These are phyloP conservation scores for Parastagonospora avenae DNA, from an alignment of 2,329 filamentous ascomycete species.

Conservation along the genomic window DNA sequence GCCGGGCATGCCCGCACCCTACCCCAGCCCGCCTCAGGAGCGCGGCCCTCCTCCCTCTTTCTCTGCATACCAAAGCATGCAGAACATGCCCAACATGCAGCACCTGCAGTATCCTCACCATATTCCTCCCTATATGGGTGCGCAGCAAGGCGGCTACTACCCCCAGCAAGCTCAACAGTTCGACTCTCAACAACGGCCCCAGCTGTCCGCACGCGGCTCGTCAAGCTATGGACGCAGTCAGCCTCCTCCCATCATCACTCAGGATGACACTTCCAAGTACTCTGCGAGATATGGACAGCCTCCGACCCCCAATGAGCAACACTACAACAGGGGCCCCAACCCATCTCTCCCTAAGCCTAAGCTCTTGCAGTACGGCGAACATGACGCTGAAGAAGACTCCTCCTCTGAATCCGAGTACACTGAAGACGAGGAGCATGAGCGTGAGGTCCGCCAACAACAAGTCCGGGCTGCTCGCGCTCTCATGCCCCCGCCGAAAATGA, in stretches of 20 bases:
- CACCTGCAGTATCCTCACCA: background rate
- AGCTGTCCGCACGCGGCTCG: slow-evolving; percentile 24
- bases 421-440: slow-evolving; percentile 17
- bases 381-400: slow-evolving; percentile 14
- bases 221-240: slow-evolving; percentile 25
- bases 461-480: slow-evolving; percentile 18
- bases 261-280: slow-evolving; percentile 26
- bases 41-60: slow-evolving; percentile 40
- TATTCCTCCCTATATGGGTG: slow-evolving; percentile 14
- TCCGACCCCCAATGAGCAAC: slow-evolving; percentile 6
- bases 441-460: slow-evolving; percentile 2
- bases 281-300: slow-evolving; percentile 36
- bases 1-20: slow-evolving; percentile 26
- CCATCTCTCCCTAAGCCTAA: background rate
- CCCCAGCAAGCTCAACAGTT: slow-evolving; percentile 23
- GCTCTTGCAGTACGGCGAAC: slow-evolving; percentile 1
- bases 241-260: slow-evolving; percentile 27
- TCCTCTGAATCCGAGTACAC: slow-evolving; percentile 21
- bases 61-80: slow-evolving; percentile 32
- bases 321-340: background rate
- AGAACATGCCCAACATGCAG: slow-evolving; percentile 9
- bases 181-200: slow-evolving; percentile 25
- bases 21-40: slow-evolving; percentile 30
- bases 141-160: slow-evolving; percentile 20
- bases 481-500: slow-evolving; percentile 31